Evolutionary conservation across 1,284 basidiomycete species (phyloP), one percentile per base, ranked within the genome.

Genomic region (Exsudoporus floridanus): DNA sequence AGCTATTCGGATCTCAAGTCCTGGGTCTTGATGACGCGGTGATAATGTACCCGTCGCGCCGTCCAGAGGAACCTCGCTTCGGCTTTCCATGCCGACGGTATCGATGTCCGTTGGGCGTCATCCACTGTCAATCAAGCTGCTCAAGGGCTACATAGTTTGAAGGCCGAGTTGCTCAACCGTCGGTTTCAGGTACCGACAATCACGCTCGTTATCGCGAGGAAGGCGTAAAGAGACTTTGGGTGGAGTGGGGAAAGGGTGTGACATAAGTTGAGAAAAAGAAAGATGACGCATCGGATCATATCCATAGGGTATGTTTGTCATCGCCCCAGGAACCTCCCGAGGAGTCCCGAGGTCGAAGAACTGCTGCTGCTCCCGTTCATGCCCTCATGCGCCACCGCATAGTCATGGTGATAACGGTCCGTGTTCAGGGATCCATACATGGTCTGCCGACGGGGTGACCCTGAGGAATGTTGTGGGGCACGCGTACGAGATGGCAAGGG

Each of bases 321-420:
- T 28, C 65, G 47, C 12, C 65, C 63, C 43, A 66, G 43, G 18
- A 67, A 25, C 53, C 50, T 49, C 7, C 58, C 63, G 25, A 65
- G 48, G 35, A 64, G 28, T 10, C 63, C 63, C 45, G 53, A 46
- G 40, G 55, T 18, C 13, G 42, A 46, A 12, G 40, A 21, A n/a
- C 9, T 16, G 14, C 35, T 36, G 25, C 12, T 30, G 13, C 23
- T 31, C 1, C 5, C 6, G 8, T 8, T 8, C 8, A 5, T 33
- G 23, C 14, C 42, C 16, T 41, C 43, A 3, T 2, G 28, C 28
- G 2, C 28, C 28, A 28, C 4, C 10, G 10, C 6, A 18, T 50
- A 14, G 5, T 23, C 49, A 16, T 51, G 18, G 19, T 46, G 16
- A 54, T 55, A 28, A 12, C 33, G 21, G 6, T 49, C 47, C 14